Conservation (phyloP, 805 yeast genomes). For the Metschnikowia cerradonensis region DNA sequence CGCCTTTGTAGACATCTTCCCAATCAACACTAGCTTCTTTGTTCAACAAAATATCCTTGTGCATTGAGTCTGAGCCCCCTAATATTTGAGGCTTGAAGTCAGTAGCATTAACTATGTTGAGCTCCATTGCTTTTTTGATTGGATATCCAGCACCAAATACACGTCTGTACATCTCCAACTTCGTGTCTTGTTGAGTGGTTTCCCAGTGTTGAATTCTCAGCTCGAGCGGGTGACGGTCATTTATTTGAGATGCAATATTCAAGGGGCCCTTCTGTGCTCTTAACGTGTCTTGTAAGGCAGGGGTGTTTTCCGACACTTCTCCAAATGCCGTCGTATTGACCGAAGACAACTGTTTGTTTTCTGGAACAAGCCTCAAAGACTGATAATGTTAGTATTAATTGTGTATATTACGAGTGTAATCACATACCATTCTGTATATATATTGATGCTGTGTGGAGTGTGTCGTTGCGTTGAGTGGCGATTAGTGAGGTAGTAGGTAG, state of each 20-base stretch:
- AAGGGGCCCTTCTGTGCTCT: constrained; percentile 64
- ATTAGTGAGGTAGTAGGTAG: constrained; percentile 1
- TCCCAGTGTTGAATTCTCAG: constrained; percentile 77
- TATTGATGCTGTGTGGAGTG: neutral
- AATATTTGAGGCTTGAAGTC: constrained; percentile 63
- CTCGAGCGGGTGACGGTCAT: constrained; percentile 85
- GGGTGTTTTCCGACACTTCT: constrained; percentile 59
- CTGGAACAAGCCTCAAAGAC: constrained; percentile 57
- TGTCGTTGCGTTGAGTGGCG: constrained; percentile 1
- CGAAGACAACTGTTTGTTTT: constrained; percentile 37
- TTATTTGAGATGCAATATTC: constrained; percentile 56
- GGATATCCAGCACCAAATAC: constrained; percentile 93
- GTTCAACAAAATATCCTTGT: constrained; percentile 73
- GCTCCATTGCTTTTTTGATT: constrained; percentile 85
- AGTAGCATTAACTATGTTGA: constrained; percentile 62
- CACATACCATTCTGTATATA: constrained; percentile 10
- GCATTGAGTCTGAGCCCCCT: constrained; percentile 59
- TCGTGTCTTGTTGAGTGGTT: constrained; percentile 60
- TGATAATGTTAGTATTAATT: constrained; percentile 16
- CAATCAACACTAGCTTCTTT: constrained; percentile 79
- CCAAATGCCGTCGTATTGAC: constrained; percentile 53
- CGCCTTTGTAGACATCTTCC: constrained; percentile 86
- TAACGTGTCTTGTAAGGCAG: constrained; percentile 65
- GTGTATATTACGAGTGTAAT: neutral
- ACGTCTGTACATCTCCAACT: constrained; percentile 74